Evolutionary conservation across 2,329 filamentous ascomycete genomes (phyloP).

Genomic region (Pseudogymnoascus sp.): DNA sequence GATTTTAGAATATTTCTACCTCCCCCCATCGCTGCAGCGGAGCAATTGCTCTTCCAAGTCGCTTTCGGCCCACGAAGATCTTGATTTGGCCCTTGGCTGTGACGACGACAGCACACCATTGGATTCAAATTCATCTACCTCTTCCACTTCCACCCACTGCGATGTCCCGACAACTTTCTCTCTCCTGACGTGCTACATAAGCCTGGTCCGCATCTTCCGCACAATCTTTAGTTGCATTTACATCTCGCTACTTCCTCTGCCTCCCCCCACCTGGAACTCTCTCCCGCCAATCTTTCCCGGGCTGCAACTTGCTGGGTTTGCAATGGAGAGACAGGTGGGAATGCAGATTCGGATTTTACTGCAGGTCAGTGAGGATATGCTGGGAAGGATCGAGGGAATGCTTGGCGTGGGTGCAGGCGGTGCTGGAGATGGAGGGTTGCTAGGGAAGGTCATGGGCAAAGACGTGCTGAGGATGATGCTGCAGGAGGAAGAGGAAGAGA

Average conservation of each 20-base stretch:
- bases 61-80: background rate
- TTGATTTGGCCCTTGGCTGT: background rate
- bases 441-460: background rate
- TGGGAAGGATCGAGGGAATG: background rate
- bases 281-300: background rate
- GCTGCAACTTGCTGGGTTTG: background rate
- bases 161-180: slow-evolving; percentile 1
- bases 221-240: background rate
- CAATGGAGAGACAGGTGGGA: background rate
- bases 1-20: background rate
- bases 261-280: background rate
- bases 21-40: background rate
- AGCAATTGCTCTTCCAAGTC: background rate
- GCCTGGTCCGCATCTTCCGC: slow-evolving; percentile 3
- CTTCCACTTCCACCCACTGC: background rate
- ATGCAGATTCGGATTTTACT: background rate
- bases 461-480: background rate
- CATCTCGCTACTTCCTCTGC: background rate
- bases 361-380: background rate
- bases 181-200: background rate
- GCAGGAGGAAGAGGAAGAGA: background rate
- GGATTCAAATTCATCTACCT: background rate
- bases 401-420: background rate
- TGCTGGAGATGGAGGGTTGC: background rate
- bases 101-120: background rate